Base-by-base conservation (phyloP, 345 rosid species). In the Melastoma malabathricum region DNA sequence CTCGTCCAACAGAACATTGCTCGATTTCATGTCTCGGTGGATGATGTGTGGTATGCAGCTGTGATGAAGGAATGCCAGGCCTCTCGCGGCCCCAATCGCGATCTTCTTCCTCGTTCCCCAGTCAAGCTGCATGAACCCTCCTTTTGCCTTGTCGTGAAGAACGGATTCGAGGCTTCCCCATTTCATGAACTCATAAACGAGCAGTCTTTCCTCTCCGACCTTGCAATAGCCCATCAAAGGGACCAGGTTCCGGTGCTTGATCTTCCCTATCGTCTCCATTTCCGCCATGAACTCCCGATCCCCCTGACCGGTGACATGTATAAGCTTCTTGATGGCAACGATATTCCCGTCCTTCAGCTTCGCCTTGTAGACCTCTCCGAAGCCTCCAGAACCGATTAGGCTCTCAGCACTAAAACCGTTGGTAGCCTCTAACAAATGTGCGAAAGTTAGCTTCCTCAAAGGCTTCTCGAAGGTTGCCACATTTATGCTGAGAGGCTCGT, bases 231-330 rank as follows among this genome's bases (percentile, higher is more conserved):
- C 98, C 18, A 92, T 64, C 55, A 92, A 68, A 15, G 96, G 96
- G 47, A 92, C 98, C 13, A 92, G 79, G 75, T 92, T 92, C 53
- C 96, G 71, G 66, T 92, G 96, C 75, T 86, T 90, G 69, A 90
- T 90, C 68, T 90, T 90, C 14, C 98, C 98, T 15, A 90, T 86
- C 14, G 98, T 92, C 60, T 86, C 98, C 98, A 86, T 92, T 71
- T 92, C 98, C 3, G 98, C 98, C 94, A 82, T 80, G 72, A 92
- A 92, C 61, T 92, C 98, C 53, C 98, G 81, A 67, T 92, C 96
- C 8, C 98, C 98, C 68, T 92, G 98, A 39, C 96, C 95, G 20
- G 95, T 92, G 38, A 83, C 69, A 43, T 80, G 86, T 50, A 82
- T 81, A 53, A 90, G 74, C 66, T 90, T 90, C 78, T 90, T 90